Evolutionary conservation across 805 yeast species (phyloP).

Genomic region (Hanseniaspora thailandica): DNA sequence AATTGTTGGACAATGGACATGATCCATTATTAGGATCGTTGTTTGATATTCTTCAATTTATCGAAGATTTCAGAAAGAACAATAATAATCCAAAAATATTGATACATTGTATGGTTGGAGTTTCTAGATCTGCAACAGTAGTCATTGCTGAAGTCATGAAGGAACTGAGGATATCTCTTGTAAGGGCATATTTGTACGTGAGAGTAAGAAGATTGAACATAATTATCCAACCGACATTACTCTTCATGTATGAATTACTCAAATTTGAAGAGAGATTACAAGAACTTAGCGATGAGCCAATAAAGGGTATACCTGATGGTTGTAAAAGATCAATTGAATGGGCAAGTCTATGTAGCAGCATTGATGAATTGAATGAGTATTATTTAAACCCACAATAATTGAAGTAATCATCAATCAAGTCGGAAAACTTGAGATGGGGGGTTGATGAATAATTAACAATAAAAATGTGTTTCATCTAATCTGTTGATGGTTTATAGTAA

Average conservation of each 20-base stretch:
- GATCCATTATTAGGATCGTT: conserved; percentile 58
- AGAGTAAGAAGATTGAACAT: conserved; percentile 81
- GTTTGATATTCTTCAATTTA: conserved; percentile 51
- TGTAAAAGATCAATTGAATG: conserved; percentile 65
- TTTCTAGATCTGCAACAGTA: conserved; percentile 86
- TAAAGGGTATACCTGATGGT: conserved; percentile 19
- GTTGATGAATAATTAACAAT: too few relatives aligned
- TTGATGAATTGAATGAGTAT: conserved; percentile 61
- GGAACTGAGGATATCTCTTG: conserved; percentile 50
- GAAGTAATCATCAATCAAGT: not conserved
- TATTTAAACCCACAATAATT: conserved; percentile 26
- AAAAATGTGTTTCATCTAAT: too few relatives aligned
- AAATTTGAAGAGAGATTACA: conserved; percentile 34
- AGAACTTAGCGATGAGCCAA: conserved; percentile 12
- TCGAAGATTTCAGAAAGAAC: conserved; percentile 39
- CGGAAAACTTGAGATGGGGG: not conserved
- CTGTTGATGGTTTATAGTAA: too few relatives aligned
- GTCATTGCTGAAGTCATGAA: conserved; percentile 93
- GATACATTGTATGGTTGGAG: conserved; percentile 93
- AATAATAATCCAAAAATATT: conserved; percentile 40
- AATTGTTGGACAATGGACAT: conserved; percentile 83
- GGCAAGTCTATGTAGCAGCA: conserved; percentile 76
- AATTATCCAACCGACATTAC: conserved; percentile 84
- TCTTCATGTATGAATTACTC: conserved; percentile 81
- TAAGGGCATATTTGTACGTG: conserved; percentile 77